These are phyloP conservation scores for Sophora flavescens DNA, from an alignment of 306 rosid species.

Conservation along the genomic window DNA sequence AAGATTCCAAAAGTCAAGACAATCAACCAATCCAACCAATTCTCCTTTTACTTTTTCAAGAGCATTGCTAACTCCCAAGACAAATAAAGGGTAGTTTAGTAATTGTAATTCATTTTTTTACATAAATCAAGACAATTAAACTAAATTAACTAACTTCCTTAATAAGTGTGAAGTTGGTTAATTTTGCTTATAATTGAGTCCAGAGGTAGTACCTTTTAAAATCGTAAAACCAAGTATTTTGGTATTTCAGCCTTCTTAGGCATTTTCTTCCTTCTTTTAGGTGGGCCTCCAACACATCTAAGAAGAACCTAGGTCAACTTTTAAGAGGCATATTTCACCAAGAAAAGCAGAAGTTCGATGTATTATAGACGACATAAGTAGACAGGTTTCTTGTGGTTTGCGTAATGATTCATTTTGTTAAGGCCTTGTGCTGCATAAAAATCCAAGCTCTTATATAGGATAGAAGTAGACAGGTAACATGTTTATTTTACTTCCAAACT, in stretches of 20 bases:
- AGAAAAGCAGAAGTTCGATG: slow-evolving; percentile 15
- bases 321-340: slow-evolving; percentile 10
- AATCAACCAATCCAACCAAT: no score
- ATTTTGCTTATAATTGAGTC: no score
- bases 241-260: background rate
- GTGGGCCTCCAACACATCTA: background rate
- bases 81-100: no score
- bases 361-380: background rate
- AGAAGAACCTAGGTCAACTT: background rate
- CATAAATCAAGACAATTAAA: no score
- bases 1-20: no score
- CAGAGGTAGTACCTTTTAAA: slow-evolving; percentile 30
- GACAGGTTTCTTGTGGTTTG: background rate
- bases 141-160: no score
- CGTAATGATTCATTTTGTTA: slow-evolving; percentile 5
- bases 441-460: slow-evolving; percentile 12
- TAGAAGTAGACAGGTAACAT: background rate
- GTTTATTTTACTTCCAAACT: slow-evolving; percentile 17
- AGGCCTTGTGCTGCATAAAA: slow-evolving; percentile 2
- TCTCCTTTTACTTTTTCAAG: no score
- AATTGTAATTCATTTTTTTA: no score
- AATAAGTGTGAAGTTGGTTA: no score
- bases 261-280: slow-evolving; percentile 1
- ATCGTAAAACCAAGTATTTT: slow-evolving; percentile 3
- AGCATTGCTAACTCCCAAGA: no score